phyloP scores from a whole-genome alignment of 2,329 filamentous ascomycete species.

The Eurotiales sp. region DNA sequence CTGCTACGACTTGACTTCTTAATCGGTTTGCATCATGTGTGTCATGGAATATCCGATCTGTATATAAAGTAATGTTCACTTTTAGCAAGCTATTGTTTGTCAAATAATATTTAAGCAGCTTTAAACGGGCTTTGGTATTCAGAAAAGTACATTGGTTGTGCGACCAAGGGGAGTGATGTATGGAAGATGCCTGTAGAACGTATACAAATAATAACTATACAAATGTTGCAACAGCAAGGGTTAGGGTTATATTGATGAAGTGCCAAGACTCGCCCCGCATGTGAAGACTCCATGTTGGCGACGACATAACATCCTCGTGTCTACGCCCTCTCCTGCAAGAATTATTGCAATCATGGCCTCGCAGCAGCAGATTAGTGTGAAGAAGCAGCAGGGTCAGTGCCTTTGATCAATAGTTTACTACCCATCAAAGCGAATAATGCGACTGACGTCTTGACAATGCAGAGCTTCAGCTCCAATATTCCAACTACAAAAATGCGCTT shows the following conservation, averaged over 20 bases:
- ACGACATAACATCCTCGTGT: neutral
- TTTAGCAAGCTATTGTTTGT: no score
- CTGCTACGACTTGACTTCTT: no score
- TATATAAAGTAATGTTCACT: no score
- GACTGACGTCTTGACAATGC: conserved; percentile 1
- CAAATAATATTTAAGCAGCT: no score
- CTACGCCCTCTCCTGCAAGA: neutral
- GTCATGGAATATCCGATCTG: no score
- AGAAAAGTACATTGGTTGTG: no score
- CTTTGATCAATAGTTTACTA: neutral
- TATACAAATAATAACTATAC: no score
- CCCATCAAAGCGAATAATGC: neutral
- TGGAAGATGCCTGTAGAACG: no score
- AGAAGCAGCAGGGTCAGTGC: conserved; percentile 46
- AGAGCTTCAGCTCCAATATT: conserved; percentile 50
- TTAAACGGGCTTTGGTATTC: no score
- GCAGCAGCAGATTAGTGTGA: conserved; percentile 37
- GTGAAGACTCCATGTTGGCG: neutral
- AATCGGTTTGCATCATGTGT: no score
- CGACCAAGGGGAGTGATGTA: no score
- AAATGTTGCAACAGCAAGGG: neutral
- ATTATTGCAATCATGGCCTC: conserved; percentile 31
- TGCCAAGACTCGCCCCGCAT: conserved; percentile 2
- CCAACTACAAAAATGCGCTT: conserved; percentile 63
- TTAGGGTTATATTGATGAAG: neutral